These are phyloP conservation scores for Isoetes taiwanensis DNA, from an alignment of 75 land plant species.

Conservation along the genomic window DNA sequence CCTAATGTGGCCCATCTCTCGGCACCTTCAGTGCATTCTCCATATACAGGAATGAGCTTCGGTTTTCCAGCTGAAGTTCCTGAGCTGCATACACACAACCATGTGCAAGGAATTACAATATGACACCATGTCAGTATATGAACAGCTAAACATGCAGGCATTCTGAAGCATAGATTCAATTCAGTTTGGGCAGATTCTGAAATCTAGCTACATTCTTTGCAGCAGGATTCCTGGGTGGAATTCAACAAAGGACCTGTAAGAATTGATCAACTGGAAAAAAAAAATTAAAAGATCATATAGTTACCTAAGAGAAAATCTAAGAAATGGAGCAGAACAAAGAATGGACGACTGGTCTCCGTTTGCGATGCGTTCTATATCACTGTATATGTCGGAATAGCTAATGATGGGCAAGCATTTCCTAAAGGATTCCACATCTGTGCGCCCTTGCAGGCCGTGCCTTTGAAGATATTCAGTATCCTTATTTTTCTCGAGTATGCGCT, in stretches of 20 bases:
- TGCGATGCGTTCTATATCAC: slow-evolving; percentile 39
- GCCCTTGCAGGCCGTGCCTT: no score
- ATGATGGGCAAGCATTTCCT: slow-evolving; percentile 31
- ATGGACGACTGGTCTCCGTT: slow-evolving; percentile 41
- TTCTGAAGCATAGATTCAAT: no score
- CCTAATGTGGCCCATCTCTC: slow-evolving; percentile 27
- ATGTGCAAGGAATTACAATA: neutral
- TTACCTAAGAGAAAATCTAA: slow-evolving; percentile 35
- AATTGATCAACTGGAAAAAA: neutral
- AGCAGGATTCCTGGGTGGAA: neutral
- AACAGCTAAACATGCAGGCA: no score
- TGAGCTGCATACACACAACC: slow-evolving; percentile 23
- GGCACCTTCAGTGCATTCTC: slow-evolving; percentile 20
- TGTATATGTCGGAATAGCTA: slow-evolving; percentile 30
- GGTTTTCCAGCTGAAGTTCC: slow-evolving; percentile 43
- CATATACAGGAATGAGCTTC: slow-evolving; percentile 34
- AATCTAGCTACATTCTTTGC: neutral
- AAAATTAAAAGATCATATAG: no score
- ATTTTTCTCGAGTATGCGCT: slow-evolving; percentile 31
- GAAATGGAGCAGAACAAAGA: slow-evolving; percentile 31
- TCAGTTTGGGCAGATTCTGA: no score
- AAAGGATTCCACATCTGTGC: slow-evolving; percentile 19
- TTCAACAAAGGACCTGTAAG: neutral
- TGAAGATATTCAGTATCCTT: slow-evolving; percentile 34
- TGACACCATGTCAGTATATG: no score